Conservation (phyloP, 2,329 filamentous ascomycete genomes). For the Penicillium sp. region DNA sequence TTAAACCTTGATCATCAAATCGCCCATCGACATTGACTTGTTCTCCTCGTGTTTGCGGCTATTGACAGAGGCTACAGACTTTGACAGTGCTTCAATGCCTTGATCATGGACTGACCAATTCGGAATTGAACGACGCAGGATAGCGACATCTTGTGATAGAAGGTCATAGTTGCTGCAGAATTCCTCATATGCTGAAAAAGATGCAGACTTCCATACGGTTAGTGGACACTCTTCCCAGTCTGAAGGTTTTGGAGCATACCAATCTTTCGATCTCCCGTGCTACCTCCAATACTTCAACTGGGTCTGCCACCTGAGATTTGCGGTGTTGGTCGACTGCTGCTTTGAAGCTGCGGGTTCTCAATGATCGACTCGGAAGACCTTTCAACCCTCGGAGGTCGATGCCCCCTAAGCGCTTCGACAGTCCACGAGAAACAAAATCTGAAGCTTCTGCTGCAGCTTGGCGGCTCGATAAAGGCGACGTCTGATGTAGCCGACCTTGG, state of each 20-base stretch:
- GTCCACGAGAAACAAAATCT: slow-evolving; percentile 26
- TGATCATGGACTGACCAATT: slow-evolving; percentile 79
- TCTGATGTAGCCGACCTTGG: slow-evolving; percentile 69
- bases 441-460: slow-evolving; percentile 21
- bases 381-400: slow-evolving; percentile 46
- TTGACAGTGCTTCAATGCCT: slow-evolving; percentile 80
- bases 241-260: slow-evolving; percentile 33
- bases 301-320: slow-evolving; percentile 49
- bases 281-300: slow-evolving; percentile 55
- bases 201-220: slow-evolving; percentile 63
- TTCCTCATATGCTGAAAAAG: slow-evolving; percentile 85
- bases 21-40: slow-evolving; percentile 78
- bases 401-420: slow-evolving; percentile 51
- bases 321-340: slow-evolving; percentile 28
- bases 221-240: slow-evolving; percentile 32
- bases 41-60: slow-evolving; percentile 62
- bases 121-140: slow-evolving; percentile 66
- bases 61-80: slow-evolving; percentile 70
- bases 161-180: slow-evolving; percentile 88
- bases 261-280: slow-evolving; percentile 55
- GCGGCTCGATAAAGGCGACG: slow-evolving; percentile 62
- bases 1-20: slow-evolving; percentile 82
- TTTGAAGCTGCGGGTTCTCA: slow-evolving; percentile 32
- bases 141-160: slow-evolving; percentile 74
- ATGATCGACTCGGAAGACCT: slow-evolving; percentile 26